These are phyloP conservation scores for Diaporthe vaccinii DNA, from an alignment of 2,329 filamentous ascomycete species.

Conservation along the genomic window DNA sequence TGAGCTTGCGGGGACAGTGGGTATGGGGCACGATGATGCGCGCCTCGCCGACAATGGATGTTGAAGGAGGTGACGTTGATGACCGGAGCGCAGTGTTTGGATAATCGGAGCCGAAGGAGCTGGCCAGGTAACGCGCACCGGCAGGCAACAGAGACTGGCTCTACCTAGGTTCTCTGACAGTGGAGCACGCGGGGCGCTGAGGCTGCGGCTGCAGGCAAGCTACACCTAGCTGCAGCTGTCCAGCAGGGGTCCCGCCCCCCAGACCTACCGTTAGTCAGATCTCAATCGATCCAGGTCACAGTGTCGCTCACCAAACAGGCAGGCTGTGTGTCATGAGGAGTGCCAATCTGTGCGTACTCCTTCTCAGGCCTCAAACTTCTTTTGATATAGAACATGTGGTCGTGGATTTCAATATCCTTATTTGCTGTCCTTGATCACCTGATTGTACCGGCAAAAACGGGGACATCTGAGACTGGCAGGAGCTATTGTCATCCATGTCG, in stretches of 20 bases:
- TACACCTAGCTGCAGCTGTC: slow-evolving; percentile 27
- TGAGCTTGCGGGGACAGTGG: too few relatives aligned
- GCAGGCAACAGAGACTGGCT: slow-evolving; percentile 7
- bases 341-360: background rate
- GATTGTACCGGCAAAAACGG: background rate
- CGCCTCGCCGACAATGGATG: background rate
- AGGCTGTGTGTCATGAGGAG: background rate
- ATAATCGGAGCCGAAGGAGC: slow-evolving; percentile 10
- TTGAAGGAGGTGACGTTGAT: slow-evolving; percentile 1
- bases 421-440: background rate
- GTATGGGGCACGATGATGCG: background rate
- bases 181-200: slow-evolving; percentile 15
- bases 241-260: background rate
- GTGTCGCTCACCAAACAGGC: too few relatives aligned
- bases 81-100: background rate
- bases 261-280: slow-evolving; percentile 6
- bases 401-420: background rate
- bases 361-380: background rate
- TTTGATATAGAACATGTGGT: too few relatives aligned
- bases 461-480: background rate
- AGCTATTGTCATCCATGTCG: background rate
- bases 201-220: slow-evolving; percentile 2
- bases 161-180: background rate
- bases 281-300: background rate
- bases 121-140: slow-evolving; percentile 17